Percentiles rank a stretch among this genome's conserved stretches.
Conservation (phyloP, 441 rosid genomes). For the Theobroma grandiflorum region DNA sequence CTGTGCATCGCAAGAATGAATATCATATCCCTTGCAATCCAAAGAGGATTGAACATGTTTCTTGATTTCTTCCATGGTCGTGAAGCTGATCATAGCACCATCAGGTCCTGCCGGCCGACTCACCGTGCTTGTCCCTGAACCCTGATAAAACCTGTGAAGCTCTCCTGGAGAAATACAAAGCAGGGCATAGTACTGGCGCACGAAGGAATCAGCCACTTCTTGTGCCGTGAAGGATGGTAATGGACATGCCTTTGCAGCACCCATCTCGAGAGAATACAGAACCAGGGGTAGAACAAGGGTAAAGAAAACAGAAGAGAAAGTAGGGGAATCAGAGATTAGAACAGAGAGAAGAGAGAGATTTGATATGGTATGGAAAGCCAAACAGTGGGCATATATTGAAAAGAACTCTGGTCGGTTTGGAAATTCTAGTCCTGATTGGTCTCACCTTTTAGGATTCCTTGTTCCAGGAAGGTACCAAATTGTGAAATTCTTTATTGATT, state of each 20-base stretch:
- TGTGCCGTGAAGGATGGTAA: not conserved
- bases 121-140: slow-evolving; percentile 26
- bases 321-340: not conserved
- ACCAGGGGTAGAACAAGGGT: not conserved
- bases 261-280: not conserved
- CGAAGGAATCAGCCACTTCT: slow-evolving; percentile 18
- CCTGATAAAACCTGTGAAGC: slow-evolving; percentile 38
- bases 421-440: not conserved
- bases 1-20: not conserved
- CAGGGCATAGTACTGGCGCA: slow-evolving; percentile 32
- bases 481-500: not conserved
- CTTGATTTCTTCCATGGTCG: slow-evolving; percentile 28
- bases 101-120: slow-evolving; percentile 29
- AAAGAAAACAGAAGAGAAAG: not conserved
- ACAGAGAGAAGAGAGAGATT: not conserved
- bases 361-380: not conserved
- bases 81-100: slow-evolving; percentile 35
- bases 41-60: not conserved
- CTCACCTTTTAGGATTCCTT: not conserved
- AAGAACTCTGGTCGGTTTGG: not conserved
- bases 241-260: not conserved
- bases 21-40: not conserved
- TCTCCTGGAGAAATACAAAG: slow-evolving; percentile 24
- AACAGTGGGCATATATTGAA: not conserved
- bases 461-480: too few species aligned